Evolutionary conservation across 306 rosid genomes (phyloP), one percentile per base, ranked within the genome.

Genomic region (Cicer pinnatifidum): DNA sequence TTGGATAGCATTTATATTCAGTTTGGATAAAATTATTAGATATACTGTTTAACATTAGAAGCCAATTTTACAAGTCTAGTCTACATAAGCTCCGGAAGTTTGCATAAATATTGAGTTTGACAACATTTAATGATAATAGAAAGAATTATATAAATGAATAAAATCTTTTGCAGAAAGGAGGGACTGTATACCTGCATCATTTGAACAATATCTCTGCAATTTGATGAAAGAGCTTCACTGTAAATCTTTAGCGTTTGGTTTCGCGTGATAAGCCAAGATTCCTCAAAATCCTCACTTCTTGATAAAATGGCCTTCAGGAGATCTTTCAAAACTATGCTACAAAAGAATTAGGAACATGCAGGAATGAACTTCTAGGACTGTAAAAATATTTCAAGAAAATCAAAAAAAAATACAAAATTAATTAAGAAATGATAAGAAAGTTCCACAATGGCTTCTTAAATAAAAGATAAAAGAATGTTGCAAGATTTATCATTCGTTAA

Each of bases 251-350:
- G 84, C 73, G 91, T 67, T 15, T 76, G 89, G 79, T 87, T 85
- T 75, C 91, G 86, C 91, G 73, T 77, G 69, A 63, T 87, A 75
- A 50, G 75, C 86, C 96, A 94, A 40, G 86, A 78, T 71, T 87
- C 90, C 69, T 88, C 97, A 86, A 73, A 88, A 62, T 72, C 78
- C 56, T 84, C 86, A 67, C 65, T 80, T 84, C 82, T 80, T 66
- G 85, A 85, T 62, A 86, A 75, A 71, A 89, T 85, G 65, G 53
- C 78, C 90, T 88, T 88, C 80, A 91, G 76, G 71, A 94, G 96
- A 82, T 94, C 96, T 81, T 89, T 87, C 83, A 94, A 87, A 86
- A 91, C 91, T 84, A 80, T 79, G 83, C 98, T 93, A 83, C 81
- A 88, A 78, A 69, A 82, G 53, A 74, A 80, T 65, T 67, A 83